Evolutionary conservation across 441 rosid genomes (phyloP).

Genomic region (Brassica hybrid): DNA sequence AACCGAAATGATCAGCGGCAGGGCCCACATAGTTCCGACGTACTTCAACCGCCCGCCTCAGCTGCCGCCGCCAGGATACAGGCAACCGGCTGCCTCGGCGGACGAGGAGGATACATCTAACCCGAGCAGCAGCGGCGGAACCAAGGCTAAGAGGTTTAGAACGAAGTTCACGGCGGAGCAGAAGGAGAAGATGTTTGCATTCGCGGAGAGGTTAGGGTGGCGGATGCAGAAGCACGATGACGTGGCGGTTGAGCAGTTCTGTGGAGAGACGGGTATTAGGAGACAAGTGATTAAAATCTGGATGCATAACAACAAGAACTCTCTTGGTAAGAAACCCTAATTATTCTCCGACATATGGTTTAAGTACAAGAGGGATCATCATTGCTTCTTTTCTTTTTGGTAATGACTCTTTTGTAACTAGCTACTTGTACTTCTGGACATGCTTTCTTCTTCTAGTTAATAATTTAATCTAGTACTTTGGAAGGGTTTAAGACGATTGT

Average conservation of each 20-base stretch:
- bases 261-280: conserved; percentile 68
- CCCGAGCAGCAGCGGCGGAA: conserved; percentile 80
- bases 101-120: conserved; percentile 87
- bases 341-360: conserved; percentile 22
- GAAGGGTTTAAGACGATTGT: conserved; percentile 7
- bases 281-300: conserved; percentile 91
- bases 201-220: conserved; percentile 88
- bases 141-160: conserved; percentile 63
- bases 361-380: conserved; percentile 10
- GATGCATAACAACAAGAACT: conserved; percentile 98
- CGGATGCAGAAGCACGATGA: conserved; percentile 90
- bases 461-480: conserved; percentile 1
- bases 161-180: conserved; percentile 85
- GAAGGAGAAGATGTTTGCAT: conserved; percentile 81
- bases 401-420: conserved; percentile 32
- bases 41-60: conserved; percentile 69
- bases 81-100: conserved; percentile 38
- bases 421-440: conserved; percentile 18
- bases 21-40: conserved; percentile 60
- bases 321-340: conserved; percentile 96
- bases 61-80: conserved; percentile 54
- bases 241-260: conserved; percentile 75
- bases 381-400: conserved; percentile 18
- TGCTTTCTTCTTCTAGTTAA: conserved; percentile 16
- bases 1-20: conserved; percentile 47